These are phyloP conservation scores for Grigorovia transvaalensis DNA, from an alignment of 805 yeast genomes.

Conservation along the genomic window DNA sequence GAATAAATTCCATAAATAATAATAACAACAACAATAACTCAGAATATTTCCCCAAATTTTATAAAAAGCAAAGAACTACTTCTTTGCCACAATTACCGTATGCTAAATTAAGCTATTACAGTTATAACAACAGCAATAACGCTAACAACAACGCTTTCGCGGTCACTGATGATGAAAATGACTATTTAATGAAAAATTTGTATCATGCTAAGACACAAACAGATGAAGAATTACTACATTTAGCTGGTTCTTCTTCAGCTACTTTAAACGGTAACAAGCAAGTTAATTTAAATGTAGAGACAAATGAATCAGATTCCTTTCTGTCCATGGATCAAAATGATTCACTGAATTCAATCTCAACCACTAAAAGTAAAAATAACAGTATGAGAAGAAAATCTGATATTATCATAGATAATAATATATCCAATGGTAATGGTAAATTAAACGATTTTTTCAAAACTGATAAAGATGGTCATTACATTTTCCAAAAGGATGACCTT, in stretches of 20 bases:
- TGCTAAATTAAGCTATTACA: constrained; percentile 33
- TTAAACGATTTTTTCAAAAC: constrained; percentile 15
- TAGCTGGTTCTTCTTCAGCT: constrained; percentile 25
- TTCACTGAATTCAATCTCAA: background rate
- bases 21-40: background rate
- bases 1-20: background rate
- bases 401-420: background rate
- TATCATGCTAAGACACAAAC: constrained; percentile 11
- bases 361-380: background rate
- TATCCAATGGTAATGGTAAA: background rate
- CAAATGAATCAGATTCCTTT: constrained; percentile 4
- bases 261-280: constrained; percentile 25
- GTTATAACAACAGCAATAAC: background rate
- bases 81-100: constrained; percentile 46
- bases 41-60: constrained; percentile 12
- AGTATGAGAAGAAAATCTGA: background rate
- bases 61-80: constrained; percentile 39
- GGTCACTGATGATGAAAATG: background rate
- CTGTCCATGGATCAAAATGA: background rate
- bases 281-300: constrained; percentile 14
- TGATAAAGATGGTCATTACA: constrained; percentile 67
- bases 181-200: background rate
- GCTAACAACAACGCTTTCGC: background rate
- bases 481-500: constrained; percentile 44
- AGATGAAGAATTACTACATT: constrained; percentile 24